Evolutionary conservation across 768 basidiomycete species (phyloP).

Genomic region (Boletus tomentosulus): DNA sequence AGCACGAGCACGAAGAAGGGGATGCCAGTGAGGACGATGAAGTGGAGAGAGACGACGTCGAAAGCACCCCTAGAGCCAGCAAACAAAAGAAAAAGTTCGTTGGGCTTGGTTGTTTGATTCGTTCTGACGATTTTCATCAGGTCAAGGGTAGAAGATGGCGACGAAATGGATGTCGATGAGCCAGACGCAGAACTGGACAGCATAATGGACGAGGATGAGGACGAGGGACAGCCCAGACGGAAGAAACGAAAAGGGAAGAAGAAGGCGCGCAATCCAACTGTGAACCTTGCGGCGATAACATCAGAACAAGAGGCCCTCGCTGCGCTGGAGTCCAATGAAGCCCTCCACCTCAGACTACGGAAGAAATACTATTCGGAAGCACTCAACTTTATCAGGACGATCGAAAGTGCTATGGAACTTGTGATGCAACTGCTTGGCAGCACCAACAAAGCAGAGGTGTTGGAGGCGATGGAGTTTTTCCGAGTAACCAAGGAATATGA

Average conservation of each 20-base stretch:
- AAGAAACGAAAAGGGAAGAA: conserved; percentile 44
- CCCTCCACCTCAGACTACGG: conserved; percentile 62
- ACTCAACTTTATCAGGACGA: conserved; percentile 70
- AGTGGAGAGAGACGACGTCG: conserved; percentile 23
- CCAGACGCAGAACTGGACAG: conserved; percentile 33
- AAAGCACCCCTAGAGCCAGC: conserved; percentile 25
- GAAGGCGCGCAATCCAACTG: conserved; percentile 61
- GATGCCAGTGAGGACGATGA: conserved; percentile 33
- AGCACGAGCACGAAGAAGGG: conserved; percentile 29
- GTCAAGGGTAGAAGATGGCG: conserved; percentile 30
- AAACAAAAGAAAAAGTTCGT: conserved; percentile 31
- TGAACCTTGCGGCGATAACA: conserved; percentile 65
- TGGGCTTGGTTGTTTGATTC: background rate
- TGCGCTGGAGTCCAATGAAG: conserved; percentile 60
- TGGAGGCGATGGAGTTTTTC: conserved; percentile 90
- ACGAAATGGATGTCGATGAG: conserved; percentile 59
- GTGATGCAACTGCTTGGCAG: conserved; percentile 80
- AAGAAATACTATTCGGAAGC: conserved; percentile 89
- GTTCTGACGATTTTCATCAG: conserved; percentile 13
- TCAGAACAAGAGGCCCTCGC: conserved; percentile 71
- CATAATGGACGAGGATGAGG: conserved; percentile 40
- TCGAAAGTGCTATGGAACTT: conserved; percentile 65
- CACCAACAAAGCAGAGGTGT: conserved; percentile 77
- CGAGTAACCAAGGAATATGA: conserved; percentile 75
- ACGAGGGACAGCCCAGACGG: conserved; percentile 29